Base-by-base conservation (phyloP, 345 rosid genomes). In the Lumnitzera littorea region DNA sequence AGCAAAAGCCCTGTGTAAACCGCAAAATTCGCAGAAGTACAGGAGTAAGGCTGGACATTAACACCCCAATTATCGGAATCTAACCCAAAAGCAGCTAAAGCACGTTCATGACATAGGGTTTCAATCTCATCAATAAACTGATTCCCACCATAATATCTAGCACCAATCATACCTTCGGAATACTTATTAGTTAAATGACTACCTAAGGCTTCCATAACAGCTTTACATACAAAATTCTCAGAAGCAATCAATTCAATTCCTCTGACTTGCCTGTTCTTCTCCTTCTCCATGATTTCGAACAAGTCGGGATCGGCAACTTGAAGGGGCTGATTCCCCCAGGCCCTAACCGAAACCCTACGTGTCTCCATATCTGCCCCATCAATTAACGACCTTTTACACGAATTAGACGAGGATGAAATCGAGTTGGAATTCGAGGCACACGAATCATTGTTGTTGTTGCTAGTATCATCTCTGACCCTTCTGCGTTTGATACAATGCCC, bases 31-130 rank as follows among this genome's bases (percentile, higher is more conserved):
- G 91, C 97, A 0, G 95, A 87, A 15, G 90, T 85, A 27, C 95
- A 88, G 0, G 95, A 85, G 71, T 90, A 87, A 2, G 95, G 95
- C 74, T 90, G 95, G 52, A 84, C 95, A 62, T 87, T 87, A 29
- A 87, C 89, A 3, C 92, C 92, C 96, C 96, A 91, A 2, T 61
- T 75, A 53, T 82, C 81, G 15, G 75, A 70, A 61, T 79, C 73
- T 48, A 82, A 75, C 11, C 78, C 81, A 67, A 87, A 85, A 46
- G 88, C 96, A 9, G 56, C 60, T 59, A 91, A 71, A 0, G 97
- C 96, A 24, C 96, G 85, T 13, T 82, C 75, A 61, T 77, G 76
- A 53, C 91, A 87, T 23, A 85, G 80, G 48, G 60, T 82, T 69
- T 91, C 96, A 29, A 87, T 85, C 65, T 80, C 82, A 72, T 87